Evolutionary conservation across 2,329 filamentous ascomycete genomes (phyloP), one percentile per base, ranked within the genome.

Genomic region (Colletotrichum tofieldiae): DNA sequence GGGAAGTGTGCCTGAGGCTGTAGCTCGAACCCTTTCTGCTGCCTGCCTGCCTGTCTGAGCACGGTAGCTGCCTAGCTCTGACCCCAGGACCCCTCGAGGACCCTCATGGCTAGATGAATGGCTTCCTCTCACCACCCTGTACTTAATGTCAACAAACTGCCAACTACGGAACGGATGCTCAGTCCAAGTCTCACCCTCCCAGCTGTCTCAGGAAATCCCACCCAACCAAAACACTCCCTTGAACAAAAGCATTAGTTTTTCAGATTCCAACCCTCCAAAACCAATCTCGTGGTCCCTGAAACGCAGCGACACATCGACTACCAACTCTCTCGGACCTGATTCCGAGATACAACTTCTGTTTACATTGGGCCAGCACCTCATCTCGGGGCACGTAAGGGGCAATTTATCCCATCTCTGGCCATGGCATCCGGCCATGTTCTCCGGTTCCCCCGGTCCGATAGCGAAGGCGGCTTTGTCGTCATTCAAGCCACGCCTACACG

Each of bases 391-490:
- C 54, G 60, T 39, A 54, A 56, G 37, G 60, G 37, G 43, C 37
- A 69, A 64, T 49, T 58, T 62, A 67, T 59, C 29, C 23, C 63
- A 39, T 45, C 23, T 56, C 43, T 52, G 61, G 47, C 43, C 49
- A 74, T 74, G 72, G 66, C 65, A 52, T 56, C 70, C 49, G 70
- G 37, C 12, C 55, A 66, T 64, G 84, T 94, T 71, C 82, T 93
- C 65, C 88, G 89, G 73, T 84, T 94, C 74, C 84, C 87, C 71
- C 86, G 91, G 75, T 87, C 87, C 52, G 88, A 88, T 69, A 82
- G 83, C 68, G 82, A 86, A 56, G 83, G 84, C 58, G 81, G 84
- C 20, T 90, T 88, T 74, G 86, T 94, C 39, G 85, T 95, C 29
- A 78, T 93, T 23, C 87, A 93, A 76, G 87, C 91, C 68, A 84